Base-by-base conservation (phyloP, 331 rosid genomes). In the Quercus lobata region DNA sequence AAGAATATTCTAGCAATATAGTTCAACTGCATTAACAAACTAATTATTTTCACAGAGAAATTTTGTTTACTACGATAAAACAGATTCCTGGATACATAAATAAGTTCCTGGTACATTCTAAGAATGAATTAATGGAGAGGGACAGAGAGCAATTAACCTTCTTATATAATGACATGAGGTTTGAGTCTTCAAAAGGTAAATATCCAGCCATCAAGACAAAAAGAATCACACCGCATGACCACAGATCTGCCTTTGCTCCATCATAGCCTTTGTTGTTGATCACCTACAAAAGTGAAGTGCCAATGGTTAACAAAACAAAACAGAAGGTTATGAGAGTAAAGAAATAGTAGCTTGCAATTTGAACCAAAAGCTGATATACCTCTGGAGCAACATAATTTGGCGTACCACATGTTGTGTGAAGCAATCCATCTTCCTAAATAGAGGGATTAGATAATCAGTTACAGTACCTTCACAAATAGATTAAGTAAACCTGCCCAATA, bases 351-450 rank as follows among this genome's bases (percentile, higher is more conserved):
- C 70, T 70, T 52, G 58, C 22, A 71, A 17, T 68, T 34, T 8
- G 27, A 68, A 68, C 25, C 73, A 72, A 81, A 79, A 30, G 77
- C 73, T 70, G 75, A 22, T 52, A 34, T 88, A 96, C 99, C 99
- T 96, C 99, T 30, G 97, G 99, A 49, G 99, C 99, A 87, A 96
- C 98, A 69, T 96, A 96, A 84, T 96, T 96, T 83, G 99, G 99
- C 2, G 99, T 96, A 78, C 99, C 99, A 54, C 99, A 96, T 70
- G 99, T 91, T 65, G 99, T 96, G 86, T 96, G 98, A 82, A 96
- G 98, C 73, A 95, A 87, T 30, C 99, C 99, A 82, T 95, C 99
- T 73, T 88, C 99, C 99, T 91, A 56, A 81, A 44, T 29, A 55
- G 77, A 75, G 75, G 5, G 37, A 68, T 41, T 80, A 62, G 71